Evolutionary conservation across 768 basidiomycete genomes (phyloP), one percentile per base, ranked within the genome.

Genomic region (Gautieria morchelliformis): DNA sequence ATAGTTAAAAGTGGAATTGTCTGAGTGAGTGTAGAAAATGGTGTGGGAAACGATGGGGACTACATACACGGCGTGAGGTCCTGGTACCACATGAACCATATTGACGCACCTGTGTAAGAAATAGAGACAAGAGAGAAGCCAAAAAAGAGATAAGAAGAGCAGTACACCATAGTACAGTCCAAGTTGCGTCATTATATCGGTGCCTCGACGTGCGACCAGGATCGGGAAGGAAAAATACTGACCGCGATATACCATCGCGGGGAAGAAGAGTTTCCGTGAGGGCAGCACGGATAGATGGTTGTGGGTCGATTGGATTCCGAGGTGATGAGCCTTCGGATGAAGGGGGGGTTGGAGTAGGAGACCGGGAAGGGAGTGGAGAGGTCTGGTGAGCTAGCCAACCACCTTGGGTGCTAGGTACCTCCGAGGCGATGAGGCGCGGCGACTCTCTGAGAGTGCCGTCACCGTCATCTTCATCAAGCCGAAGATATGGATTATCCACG

Each of bases 201-300:
- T 83, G 78, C 55, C 83, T 74, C 19, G 82, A 77, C n/a, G 77
- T 72, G 62, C 86, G 80, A 46, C 84, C 78, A 22, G 86, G 87
- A 64, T 90, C 87, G 4, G 88, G 89, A 14, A 91, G 75, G 27
- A 81, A 81, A 69, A 92, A 92, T 35, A 84, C 78, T 68, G 85
- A 80, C 49, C 85, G 78, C 20, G 79, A 69, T 44, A 72, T 72
- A 30, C 86, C 86, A 60, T 88, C 87, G 57, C 88, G 72, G 17
- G 87, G 89, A 6, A 92, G 75, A 7, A 92, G 73, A 3, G 89
- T 89, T 64, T 89, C 81, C 3, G 86, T 89, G n/a, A 92, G 72
- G 14, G 85, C 83, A 48, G 52, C 37, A 22, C 51, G 46, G 33
- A 53, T 37, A 59, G 62, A 35, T 52, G 50, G 58, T 27, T n/a